These are phyloP conservation scores for Trichoderma breve DNA, from an alignment of 2,329 filamentous ascomycete genomes.

Conservation along the genomic window DNA sequence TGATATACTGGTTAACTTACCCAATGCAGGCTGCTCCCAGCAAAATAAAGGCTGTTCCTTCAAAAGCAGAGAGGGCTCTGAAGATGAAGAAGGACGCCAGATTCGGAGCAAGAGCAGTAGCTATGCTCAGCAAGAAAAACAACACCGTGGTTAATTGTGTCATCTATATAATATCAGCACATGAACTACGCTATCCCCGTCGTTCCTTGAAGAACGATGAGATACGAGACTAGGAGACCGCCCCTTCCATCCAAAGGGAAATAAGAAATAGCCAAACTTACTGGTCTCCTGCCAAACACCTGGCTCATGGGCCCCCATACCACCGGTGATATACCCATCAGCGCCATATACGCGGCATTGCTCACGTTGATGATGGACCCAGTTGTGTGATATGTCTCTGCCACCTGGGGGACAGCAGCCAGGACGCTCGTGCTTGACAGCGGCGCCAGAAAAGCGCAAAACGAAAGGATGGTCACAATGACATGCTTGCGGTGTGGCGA, in stretches of 20 bases:
- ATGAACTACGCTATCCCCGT: background rate
- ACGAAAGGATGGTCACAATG: constrained; percentile 68
- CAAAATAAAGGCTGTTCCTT: constrained; percentile 71
- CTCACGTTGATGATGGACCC: constrained; percentile 69
- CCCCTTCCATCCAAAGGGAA: too few species aligned
- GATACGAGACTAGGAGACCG: too few species aligned
- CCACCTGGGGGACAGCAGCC: constrained; percentile 72
- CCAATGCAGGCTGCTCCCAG: constrained; percentile 69
- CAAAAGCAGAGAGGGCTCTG: constrained; percentile 69
- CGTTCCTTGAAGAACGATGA: background rate
- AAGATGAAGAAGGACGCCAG: constrained; percentile 71
- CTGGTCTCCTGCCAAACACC: constrained; percentile 58
- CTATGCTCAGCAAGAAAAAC: constrained; percentile 68
- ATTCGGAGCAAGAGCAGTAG: constrained; percentile 69
- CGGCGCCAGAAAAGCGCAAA: constrained; percentile 73
- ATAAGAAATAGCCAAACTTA: constrained; percentile 35
- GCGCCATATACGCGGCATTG: constrained; percentile 72
- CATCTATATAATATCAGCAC: constrained; percentile 25
- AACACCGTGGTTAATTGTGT: constrained; percentile 57
- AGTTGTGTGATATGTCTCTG: constrained; percentile 60
- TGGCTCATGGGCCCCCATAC: constrained; percentile 73
- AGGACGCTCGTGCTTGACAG: constrained; percentile 72
- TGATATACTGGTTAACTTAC: constrained; percentile 32
- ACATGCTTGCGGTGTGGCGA: constrained; percentile 59
- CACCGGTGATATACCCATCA: constrained; percentile 68